A percentile compares a stretch with the other conserved stretches of the same genome.
These are phyloP conservation scores for Pugionium cornutum DNA, from an alignment of 345 rosid genomes.

Conservation along the genomic window DNA sequence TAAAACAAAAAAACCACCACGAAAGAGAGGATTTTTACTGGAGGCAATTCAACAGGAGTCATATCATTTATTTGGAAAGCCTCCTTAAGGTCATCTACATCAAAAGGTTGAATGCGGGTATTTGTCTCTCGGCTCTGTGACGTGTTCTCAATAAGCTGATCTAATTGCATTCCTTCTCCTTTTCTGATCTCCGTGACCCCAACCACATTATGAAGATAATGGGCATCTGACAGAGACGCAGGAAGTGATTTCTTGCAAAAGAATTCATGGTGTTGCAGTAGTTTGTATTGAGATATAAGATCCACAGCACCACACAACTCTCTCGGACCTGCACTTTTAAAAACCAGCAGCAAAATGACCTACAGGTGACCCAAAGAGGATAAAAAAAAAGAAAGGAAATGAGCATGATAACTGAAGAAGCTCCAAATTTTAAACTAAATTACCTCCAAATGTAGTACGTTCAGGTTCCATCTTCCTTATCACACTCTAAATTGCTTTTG, in stretches of 20 bases:
- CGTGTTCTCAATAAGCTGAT: constrained; percentile 62
- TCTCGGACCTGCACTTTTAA: constrained; percentile 59
- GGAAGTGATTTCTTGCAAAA: constrained; percentile 90
- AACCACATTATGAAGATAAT: constrained; percentile 76
- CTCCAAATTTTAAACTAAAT: not conserved
- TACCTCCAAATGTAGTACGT: constrained; percentile 39
- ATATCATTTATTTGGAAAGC: constrained; percentile 76
- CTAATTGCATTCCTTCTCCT: constrained; percentile 91
- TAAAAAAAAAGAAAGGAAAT: not conserved
- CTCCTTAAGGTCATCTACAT: constrained; percentile 65
- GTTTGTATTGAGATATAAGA: constrained; percentile 75
- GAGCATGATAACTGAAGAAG: constrained; percentile 1
- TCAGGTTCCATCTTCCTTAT: constrained; percentile 42
- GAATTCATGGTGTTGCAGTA: constrained; percentile 69
- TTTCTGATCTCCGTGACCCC: constrained; percentile 82
- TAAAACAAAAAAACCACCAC: constrained; percentile 1
- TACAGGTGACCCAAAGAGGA: not conserved
- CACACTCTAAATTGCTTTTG: constrained; percentile 4
- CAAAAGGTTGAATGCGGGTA: constrained; percentile 65
- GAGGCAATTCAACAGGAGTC: constrained; percentile 62
- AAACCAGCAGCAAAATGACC: constrained; percentile 16
- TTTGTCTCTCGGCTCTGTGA: constrained; percentile 49
- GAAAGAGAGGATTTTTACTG: constrained; percentile 46
- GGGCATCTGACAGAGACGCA: constrained; percentile 65
- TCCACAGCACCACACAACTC: constrained; percentile 84